phyloP scores from a whole-genome alignment of 495 filamentous ascomycete genomes.

The Beverwykella pulmonaria region DNA sequence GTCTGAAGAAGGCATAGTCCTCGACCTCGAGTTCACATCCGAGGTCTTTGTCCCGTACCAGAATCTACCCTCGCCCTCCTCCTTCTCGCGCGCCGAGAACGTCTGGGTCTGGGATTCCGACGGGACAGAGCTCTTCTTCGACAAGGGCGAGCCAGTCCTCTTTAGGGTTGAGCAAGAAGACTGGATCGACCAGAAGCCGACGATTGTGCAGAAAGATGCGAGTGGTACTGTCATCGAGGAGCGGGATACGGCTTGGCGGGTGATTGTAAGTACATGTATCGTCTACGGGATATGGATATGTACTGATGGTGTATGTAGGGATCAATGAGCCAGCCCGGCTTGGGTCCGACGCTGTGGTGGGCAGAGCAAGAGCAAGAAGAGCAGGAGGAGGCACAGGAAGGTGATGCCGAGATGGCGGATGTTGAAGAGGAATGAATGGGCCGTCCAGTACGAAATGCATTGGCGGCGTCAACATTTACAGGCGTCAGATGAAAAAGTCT shows the following conservation, averaged over 20 bases:
- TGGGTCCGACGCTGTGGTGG: conserved; percentile 40
- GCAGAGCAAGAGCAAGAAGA: conserved; percentile 6
- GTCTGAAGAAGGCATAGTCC: conserved; percentile 71
- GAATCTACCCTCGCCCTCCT: conserved; percentile 68
- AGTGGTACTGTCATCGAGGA: conserved; percentile 45
- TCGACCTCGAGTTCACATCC: conserved; percentile 85
- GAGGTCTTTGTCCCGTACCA: conserved; percentile 76
- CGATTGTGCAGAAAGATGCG: conserved; percentile 55
- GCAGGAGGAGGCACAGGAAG: not conserved
- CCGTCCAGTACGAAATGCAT: not conserved
- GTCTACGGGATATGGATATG: no score
- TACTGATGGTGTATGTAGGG: conserved; percentile 22
- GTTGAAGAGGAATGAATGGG: not conserved
- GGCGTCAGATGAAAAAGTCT: no score
- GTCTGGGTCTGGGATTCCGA: conserved; percentile 80
- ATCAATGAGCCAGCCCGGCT: conserved; percentile 33
- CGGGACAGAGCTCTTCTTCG: conserved; percentile 75
- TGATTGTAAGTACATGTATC: conserved; percentile 61
- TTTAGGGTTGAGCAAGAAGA: conserved; percentile 81
- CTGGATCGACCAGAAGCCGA: conserved; percentile 85
- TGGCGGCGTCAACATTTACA: not conserved
- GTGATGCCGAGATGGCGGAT: not conserved
- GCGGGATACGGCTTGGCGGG: conserved; percentile 65
- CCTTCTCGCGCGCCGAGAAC: conserved; percentile 72
- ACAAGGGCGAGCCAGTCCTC: conserved; percentile 83